phyloP scores from a whole-genome alignment of 805 yeast genomes.

The Suhomyces pyralidae region DNA sequence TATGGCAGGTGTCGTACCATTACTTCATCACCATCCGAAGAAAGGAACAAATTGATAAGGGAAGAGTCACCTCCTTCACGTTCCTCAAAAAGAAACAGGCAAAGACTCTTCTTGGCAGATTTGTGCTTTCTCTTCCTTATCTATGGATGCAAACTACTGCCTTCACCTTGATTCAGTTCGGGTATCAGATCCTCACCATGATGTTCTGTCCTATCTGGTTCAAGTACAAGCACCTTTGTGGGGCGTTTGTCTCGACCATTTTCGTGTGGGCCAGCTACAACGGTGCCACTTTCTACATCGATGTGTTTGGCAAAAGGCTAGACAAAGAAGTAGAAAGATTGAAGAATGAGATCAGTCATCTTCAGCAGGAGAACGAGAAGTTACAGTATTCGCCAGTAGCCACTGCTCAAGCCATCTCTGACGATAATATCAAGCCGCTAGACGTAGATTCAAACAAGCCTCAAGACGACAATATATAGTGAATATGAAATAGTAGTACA shows the following conservation, averaged over 20 bases:
- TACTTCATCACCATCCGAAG: constrained; percentile 83
- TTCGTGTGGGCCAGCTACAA: constrained; percentile 80
- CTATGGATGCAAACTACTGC: constrained; percentile 81
- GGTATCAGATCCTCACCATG: constrained; percentile 86
- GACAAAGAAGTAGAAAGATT: constrained; percentile 79
- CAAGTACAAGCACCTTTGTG: constrained; percentile 61
- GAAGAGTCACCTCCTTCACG: constrained; percentile 84
- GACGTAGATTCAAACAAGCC: background rate
- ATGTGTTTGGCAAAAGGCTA: constrained; percentile 84
- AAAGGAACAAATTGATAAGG: constrained; percentile 78
- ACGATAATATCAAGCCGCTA: constrained; percentile 1
- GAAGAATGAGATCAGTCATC: constrained; percentile 64
- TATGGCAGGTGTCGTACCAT: constrained; percentile 90
- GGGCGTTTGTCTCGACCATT: constrained; percentile 65
- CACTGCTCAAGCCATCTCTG: background rate
- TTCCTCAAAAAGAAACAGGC: constrained; percentile 73
- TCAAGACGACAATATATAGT: background rate
- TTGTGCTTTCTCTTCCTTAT: constrained; percentile 80
- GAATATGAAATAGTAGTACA: background rate
- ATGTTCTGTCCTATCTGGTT: constrained; percentile 87
- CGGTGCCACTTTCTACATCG: constrained; percentile 94
- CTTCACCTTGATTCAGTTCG: constrained; percentile 81
- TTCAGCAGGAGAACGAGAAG: constrained; percentile 37
- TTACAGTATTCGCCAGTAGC: constrained; percentile 7
- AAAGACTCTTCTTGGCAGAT: constrained; percentile 60